These are phyloP conservation scores for Vanrija pseudolonga DNA, from an alignment of 1,284 basidiomycete species.

Conservation along the genomic window DNA sequence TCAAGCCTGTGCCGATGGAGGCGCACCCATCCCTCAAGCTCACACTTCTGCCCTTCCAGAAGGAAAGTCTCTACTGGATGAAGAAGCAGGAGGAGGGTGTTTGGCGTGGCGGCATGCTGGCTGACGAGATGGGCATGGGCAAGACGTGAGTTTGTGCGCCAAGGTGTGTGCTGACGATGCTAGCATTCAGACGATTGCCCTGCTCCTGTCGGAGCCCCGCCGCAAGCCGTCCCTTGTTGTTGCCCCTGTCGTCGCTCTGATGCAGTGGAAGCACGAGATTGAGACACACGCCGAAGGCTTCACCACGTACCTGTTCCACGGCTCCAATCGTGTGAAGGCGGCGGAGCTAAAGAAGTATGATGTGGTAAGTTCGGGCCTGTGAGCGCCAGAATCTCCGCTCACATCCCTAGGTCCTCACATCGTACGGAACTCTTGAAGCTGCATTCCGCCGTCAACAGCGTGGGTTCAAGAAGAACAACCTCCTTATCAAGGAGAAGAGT, in stretches of 20 bases:
- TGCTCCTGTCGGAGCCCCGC: conserved; percentile 65
- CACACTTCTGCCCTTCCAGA: conserved; percentile 65
- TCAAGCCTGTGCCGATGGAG: conserved; percentile 65
- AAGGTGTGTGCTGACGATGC: not conserved
- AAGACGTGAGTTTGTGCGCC: conserved; percentile 55
- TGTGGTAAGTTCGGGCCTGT: conserved; percentile 58
- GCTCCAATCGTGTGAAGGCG: conserved; percentile 57
- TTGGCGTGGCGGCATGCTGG: conserved; percentile 91
- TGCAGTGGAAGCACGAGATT: conserved; percentile 99
- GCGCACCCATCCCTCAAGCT: conserved; percentile 78
- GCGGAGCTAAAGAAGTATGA: conserved; percentile 77
- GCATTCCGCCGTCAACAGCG: conserved; percentile 88
- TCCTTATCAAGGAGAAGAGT: conserved; percentile 83
- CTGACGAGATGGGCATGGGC: conserved; percentile 79
- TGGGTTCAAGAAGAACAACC: conserved; percentile 83
- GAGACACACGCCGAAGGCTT: conserved; percentile 72
- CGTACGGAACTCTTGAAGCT: conserved; percentile 82
- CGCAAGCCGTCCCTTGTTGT: conserved; percentile 83
- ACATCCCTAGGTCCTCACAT: conserved; percentile 39
- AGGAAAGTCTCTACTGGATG: conserved; percentile 95
- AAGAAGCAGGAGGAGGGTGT: conserved; percentile 80
- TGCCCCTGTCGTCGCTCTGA: conserved; percentile 94
- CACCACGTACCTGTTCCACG: conserved; percentile 86
- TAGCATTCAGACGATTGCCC: conserved; percentile 92
- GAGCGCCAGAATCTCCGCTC: not conserved